These are phyloP conservation scores for Malassezia sympodialis DNA, from an alignment of 1,284 basidiomycete species.

Conservation along the genomic window DNA sequence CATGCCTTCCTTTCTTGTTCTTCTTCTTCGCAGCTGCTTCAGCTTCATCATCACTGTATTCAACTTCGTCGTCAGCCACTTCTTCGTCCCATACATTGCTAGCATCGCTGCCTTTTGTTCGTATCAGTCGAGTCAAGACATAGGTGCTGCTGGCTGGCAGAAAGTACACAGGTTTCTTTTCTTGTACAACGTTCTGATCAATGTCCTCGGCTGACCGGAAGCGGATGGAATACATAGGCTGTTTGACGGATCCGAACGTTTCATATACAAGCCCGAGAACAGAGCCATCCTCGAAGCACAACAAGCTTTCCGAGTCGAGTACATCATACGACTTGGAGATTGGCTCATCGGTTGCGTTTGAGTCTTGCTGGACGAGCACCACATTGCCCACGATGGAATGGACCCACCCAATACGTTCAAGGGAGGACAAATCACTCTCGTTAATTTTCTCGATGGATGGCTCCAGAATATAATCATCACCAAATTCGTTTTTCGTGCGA, in stretches of 20 bases:
- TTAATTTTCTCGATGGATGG: conserved; percentile 21
- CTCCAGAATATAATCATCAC: conserved; percentile 22
- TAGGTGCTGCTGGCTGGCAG: conserved; percentile 66
- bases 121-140: conserved; percentile 62
- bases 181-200: conserved; percentile 18
- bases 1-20: conserved; percentile 29
- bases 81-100: conserved; percentile 84
- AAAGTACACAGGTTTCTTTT: conserved; percentile 57
- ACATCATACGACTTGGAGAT: conserved; percentile 51
- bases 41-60: conserved; percentile 81
- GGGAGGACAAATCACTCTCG: conserved; percentile 19
- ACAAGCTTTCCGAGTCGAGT: conserved; percentile 75
- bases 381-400: conserved; percentile 42
- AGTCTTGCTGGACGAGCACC: conserved; percentile 33
- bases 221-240: conserved; percentile 70
- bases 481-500: conserved; percentile 36
- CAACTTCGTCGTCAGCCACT: conserved; percentile 68
- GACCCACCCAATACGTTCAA: conserved; percentile 30
- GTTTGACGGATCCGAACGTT: conserved; percentile 75
- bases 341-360: background rate
- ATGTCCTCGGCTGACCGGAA: conserved; percentile 47
- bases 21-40: conserved; percentile 60
- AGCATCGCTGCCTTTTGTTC: conserved; percentile 71
- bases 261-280: conserved; percentile 78
- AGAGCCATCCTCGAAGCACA: conserved; percentile 70